Evolutionary conservation across 306 rosid genomes (phyloP).

Genomic region (Gynostemma pentaphyllum): DNA sequence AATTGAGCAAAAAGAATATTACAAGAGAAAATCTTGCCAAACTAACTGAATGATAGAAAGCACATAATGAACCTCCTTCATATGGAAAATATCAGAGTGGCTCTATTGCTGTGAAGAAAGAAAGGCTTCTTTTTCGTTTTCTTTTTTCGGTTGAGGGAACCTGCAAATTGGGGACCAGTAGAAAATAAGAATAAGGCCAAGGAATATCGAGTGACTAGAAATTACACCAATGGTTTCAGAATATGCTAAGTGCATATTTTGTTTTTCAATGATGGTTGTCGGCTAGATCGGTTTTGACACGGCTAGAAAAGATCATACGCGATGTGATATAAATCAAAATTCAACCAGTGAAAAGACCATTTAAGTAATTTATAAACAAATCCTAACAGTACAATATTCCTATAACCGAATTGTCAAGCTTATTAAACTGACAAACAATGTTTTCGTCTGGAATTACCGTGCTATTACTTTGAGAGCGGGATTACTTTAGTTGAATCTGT

Average conservation of each 20-base stretch:
- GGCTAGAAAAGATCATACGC: neutral
- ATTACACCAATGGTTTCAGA: constrained; percentile 8
- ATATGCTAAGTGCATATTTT: neutral
- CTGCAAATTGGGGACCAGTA: constrained; percentile 10
- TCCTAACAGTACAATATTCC: neutral
- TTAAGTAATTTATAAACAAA: neutral
- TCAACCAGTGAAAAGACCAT: neutral
- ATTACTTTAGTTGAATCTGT: neutral
- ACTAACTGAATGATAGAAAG: neutral
- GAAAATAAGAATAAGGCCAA: constrained; percentile 1
- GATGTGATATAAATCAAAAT: neutral
- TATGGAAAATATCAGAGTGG: neutral
- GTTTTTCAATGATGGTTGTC: neutral
- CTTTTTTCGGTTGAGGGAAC: neutral
- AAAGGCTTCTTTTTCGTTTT: neutral
- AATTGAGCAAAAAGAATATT: neutral
- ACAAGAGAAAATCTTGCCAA: neutral
- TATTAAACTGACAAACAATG: neutral
- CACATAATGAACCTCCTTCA: constrained; percentile 5
- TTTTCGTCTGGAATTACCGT: too few species aligned
- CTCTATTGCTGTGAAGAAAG: neutral
- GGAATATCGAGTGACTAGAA: too few species aligned
- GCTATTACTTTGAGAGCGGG: too few species aligned
- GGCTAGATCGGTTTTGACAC: neutral
- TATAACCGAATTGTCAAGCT: neutral